Evolutionary conservation across 2,329 filamentous ascomycete genomes (phyloP).

Genomic region (Penicillium sp.): DNA sequence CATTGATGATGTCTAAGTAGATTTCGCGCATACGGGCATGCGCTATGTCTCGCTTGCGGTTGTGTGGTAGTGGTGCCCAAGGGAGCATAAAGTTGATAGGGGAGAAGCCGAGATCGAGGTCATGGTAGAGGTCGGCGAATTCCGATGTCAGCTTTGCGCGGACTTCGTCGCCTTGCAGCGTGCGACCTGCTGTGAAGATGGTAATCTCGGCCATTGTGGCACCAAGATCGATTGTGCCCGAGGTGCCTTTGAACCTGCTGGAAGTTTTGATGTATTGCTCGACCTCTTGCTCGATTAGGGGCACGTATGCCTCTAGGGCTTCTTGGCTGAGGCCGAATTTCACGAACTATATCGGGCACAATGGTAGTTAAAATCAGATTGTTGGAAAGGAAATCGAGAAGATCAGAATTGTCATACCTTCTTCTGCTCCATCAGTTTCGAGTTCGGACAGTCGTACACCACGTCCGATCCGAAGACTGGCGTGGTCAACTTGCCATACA

Average conservation of each 20-base stretch:
- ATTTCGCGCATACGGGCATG: conserved; percentile 69
- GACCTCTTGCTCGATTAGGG: conserved; percentile 72
- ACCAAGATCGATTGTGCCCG: conserved; percentile 64
- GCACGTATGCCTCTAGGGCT: conserved; percentile 69
- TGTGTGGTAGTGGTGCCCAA: conserved; percentile 75
- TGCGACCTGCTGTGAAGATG: conserved; percentile 76
- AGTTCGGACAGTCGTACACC: conserved; percentile 87
- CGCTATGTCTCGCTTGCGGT: conserved; percentile 69
- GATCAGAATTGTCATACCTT: conserved; percentile 56
- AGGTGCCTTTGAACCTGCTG: conserved; percentile 58
- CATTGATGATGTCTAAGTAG: conserved; percentile 70
- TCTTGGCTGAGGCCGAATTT: conserved; percentile 64
- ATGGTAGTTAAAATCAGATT: background rate
- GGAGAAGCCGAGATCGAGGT: conserved; percentile 75
- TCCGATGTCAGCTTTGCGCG: conserved; percentile 69
- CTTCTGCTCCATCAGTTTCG: conserved; percentile 95
- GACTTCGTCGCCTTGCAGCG: conserved; percentile 74
- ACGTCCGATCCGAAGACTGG: conserved; percentile 80
- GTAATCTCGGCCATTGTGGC: conserved; percentile 73
- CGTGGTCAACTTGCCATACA: conserved; percentile 74
- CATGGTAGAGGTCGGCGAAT: conserved; percentile 75
- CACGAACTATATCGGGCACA: conserved; percentile 49
- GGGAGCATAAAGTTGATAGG: conserved; percentile 82
- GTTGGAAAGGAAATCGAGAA: no score
- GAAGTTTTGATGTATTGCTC: conserved; percentile 54